Conservation (phyloP, 106 monocot genomes). For the Chionographis japonica region DNA sequence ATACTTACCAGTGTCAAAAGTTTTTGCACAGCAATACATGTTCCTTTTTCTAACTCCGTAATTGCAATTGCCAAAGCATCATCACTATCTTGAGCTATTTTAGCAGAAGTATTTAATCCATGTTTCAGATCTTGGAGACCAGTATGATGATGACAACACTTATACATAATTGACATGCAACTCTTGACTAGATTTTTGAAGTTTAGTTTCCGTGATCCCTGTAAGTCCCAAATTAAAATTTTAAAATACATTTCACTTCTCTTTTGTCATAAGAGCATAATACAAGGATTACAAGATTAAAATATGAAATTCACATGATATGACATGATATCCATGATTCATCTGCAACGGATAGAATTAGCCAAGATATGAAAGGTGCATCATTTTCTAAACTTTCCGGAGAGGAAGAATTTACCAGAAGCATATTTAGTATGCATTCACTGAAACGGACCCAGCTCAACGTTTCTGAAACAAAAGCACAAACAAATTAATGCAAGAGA, state of each 20-base stretch:
- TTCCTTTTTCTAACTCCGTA: conserved; percentile 32
- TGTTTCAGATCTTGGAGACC: conserved; percentile 13
- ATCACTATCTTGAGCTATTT: conserved; percentile 24
- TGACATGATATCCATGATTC: not conserved
- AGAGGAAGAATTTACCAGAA: conserved; percentile 51
- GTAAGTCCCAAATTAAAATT: conserved; percentile 6
- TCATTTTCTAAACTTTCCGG: not conserved
- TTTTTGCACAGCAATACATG: conserved; percentile 38
- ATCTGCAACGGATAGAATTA: not conserved
- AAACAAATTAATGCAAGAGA: not conserved
- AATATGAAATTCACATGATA: not conserved
- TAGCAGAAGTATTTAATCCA: conserved; percentile 16
- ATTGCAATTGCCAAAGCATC: conserved; percentile 33
- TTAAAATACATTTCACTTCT: not conserved
- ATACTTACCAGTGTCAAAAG: conserved; percentile 61
- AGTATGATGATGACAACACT: conserved; percentile 19
- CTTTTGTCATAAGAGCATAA: not conserved
- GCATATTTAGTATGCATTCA: conserved; percentile 64
- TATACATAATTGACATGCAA: conserved; percentile 60
- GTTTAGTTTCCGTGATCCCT: conserved; percentile 67
- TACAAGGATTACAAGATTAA: not conserved
- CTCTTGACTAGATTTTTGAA: conserved; percentile 56
- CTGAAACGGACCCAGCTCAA: conserved; percentile 59
- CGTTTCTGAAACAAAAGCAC: conserved; percentile 35
- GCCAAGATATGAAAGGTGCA: not conserved